A percentile compares a stretch with the other conserved stretches of the same genome.
phyloP scores from a whole-genome alignment of 257 asterid genomes.

The Forsythia suspensa region DNA sequence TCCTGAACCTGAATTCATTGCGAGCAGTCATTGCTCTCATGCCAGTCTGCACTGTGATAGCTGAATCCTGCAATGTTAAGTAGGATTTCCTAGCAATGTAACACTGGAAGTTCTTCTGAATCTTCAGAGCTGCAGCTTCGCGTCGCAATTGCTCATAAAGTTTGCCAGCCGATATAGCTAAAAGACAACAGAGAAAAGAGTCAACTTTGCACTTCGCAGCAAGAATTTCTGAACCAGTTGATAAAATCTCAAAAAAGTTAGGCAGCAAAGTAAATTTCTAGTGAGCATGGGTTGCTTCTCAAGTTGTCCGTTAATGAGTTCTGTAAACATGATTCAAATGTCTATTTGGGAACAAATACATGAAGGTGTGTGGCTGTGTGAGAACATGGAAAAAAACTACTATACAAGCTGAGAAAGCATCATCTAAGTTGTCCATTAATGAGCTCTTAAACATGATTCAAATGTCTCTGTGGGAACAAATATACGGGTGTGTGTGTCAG shows the following conservation, averaged over 20 bases:
- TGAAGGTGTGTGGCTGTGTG: background rate
- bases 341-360: background rate
- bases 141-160: constrained; percentile 84
- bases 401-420: background rate
- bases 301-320: constrained; percentile 13
- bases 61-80: constrained; percentile 56
- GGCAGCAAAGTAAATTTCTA: constrained; percentile 11
- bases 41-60: constrained; percentile 79
- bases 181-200: constrained; percentile 12
- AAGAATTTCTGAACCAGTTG: constrained; percentile 8
- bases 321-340: background rate
- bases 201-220: background rate
- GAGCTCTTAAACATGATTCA: background rate
- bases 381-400: background rate
- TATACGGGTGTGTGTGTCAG: background rate
- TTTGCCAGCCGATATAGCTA: constrained; percentile 87
- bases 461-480: background rate
- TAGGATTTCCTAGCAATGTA: constrained; percentile 62
- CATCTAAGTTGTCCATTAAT: background rate
- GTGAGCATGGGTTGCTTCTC: constrained; percentile 16
- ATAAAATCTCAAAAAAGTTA: constrained; percentile 21
- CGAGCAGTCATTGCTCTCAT: constrained; percentile 94
- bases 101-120: constrained; percentile 89
- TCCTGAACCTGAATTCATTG: constrained; percentile 77
- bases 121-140: constrained; percentile 88